Conservation (phyloP, 495 filamentous ascomycete genomes). For the Parathielavia hyrcaniae region DNA sequence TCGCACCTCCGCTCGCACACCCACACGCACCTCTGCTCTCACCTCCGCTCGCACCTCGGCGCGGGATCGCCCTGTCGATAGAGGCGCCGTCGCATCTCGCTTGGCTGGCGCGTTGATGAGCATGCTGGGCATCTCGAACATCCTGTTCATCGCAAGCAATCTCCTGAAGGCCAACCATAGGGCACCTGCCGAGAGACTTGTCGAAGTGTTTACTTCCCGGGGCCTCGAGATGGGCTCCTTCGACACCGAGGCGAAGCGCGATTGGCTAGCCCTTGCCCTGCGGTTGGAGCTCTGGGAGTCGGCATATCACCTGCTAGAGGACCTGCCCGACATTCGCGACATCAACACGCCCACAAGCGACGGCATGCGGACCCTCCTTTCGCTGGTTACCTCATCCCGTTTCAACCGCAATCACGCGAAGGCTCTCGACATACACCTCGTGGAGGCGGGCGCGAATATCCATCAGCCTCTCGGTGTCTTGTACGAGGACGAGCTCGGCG, state of each 20-base stretch:
- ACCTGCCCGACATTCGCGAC: not conserved
- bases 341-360: not conserved
- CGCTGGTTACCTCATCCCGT: not conserved
- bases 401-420: not conserved
- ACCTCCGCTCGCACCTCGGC: no score
- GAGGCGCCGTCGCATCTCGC: no score
- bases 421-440: not conserved
- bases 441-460: conserved; percentile 1
- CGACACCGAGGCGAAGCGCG: not conserved
- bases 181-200: not conserved
- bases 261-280: not conserved
- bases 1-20: no score
- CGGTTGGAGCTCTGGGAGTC: no score
- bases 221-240: not conserved
- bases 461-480: not conserved
- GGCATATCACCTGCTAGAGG: not conserved
- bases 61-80: no score
- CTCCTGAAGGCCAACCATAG: no score
- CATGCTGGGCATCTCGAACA: not conserved
- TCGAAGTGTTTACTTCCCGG: not conserved
- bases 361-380: not conserved
- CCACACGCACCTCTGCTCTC: no score
- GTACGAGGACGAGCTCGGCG: not conserved
- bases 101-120: not conserved
- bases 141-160: not conserved